A percentile compares a stretch with the other conserved stretches of the same genome.
These are phyloP conservation scores for Lunasporangiospora selenospora DNA, from an alignment of 192 early-diverging fungal species.

Conservation along the genomic window DNA sequence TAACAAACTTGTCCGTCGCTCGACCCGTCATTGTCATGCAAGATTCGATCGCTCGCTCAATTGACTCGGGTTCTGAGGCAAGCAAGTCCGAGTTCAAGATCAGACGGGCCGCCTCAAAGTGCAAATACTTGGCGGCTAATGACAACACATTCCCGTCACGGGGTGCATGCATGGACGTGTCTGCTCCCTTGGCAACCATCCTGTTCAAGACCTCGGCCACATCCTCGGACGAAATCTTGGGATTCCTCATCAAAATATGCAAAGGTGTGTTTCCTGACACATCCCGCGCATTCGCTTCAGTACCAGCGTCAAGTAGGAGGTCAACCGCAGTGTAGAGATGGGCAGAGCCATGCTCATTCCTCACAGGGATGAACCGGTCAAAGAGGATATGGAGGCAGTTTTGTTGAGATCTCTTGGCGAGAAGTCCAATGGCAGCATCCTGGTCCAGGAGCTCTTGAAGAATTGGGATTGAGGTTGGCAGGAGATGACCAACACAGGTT, in stretches of 20 bases:
- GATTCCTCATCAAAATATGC: slow-evolving; percentile 86
- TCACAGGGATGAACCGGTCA: slow-evolving; percentile 39
- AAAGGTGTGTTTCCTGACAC: slow-evolving; percentile 22
- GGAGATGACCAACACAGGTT: slow-evolving; percentile 34
- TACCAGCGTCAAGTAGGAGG: slow-evolving; percentile 9
- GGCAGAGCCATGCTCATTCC: slow-evolving; percentile 29
- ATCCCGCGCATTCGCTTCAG: slow-evolving; percentile 35
- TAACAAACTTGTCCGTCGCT: slow-evolving; percentile 38
- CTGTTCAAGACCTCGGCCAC: slow-evolving; percentile 50
- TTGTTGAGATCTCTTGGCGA: slow-evolving; percentile 28
- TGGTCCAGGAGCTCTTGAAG: slow-evolving; percentile 39
- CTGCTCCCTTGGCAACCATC: slow-evolving; percentile 35
- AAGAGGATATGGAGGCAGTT: slow-evolving; percentile 35
- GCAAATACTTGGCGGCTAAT: slow-evolving; percentile 33
- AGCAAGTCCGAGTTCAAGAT: slow-evolving; percentile 13
- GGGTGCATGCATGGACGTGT: slow-evolving; percentile 18
- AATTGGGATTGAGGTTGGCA: slow-evolving; percentile 16
- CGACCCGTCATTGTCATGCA: slow-evolving; percentile 49
- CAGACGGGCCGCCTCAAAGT: slow-evolving; percentile 22
- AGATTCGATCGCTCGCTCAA: slow-evolving; percentile 31
- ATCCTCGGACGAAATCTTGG: slow-evolving; percentile 85
- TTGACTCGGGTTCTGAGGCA: slow-evolving; percentile 32
- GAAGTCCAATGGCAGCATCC: slow-evolving; percentile 22
- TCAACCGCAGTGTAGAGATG: slow-evolving; percentile 37
- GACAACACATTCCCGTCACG: slow-evolving; percentile 41